Conservation (phyloP, 352 stramenopile species). For the Globisporangium barbulae region DNA sequence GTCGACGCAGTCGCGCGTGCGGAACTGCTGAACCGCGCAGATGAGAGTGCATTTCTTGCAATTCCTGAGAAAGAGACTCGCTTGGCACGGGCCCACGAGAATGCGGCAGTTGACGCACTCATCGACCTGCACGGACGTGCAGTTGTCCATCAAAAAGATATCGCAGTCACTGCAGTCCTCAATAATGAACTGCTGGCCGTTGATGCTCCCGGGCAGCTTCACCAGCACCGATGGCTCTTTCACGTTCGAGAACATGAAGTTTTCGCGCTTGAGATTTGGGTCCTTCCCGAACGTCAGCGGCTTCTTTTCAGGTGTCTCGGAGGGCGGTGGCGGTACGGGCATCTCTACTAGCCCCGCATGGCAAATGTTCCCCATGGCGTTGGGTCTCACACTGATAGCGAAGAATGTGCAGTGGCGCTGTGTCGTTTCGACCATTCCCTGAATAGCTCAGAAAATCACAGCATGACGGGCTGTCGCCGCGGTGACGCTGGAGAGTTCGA, state of each 20-base stretch:
- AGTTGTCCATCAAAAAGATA: slow-evolving; percentile 77
- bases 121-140: slow-evolving; percentile 76
- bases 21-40: slow-evolving; percentile 71
- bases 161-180: slow-evolving; percentile 70
- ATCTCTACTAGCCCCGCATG: slow-evolving; percentile 31
- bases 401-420: background rate
- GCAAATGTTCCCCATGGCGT: slow-evolving; percentile 57
- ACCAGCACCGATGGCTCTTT: slow-evolving; percentile 35
- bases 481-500: background rate
- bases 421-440: background rate
- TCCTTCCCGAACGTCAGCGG: slow-evolving; percentile 54
- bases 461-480: no score
- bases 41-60: slow-evolving; percentile 62
- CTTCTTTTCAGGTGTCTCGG: slow-evolving; percentile 9
- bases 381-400: background rate
- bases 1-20: slow-evolving; percentile 57
- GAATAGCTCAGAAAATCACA: background rate
- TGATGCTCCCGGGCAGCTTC: slow-evolving; percentile 60
- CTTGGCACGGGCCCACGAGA: slow-evolving; percentile 61
- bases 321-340: background rate
- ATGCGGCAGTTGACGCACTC: slow-evolving; percentile 67
- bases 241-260: slow-evolving; percentile 63
- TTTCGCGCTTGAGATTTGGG: slow-evolving; percentile 59
- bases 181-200: slow-evolving; percentile 79
- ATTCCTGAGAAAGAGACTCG: slow-evolving; percentile 70